These are phyloP conservation scores for Colletotrichum musae DNA, from an alignment of 2,329 filamentous ascomycete species.

Conservation along the genomic window DNA sequence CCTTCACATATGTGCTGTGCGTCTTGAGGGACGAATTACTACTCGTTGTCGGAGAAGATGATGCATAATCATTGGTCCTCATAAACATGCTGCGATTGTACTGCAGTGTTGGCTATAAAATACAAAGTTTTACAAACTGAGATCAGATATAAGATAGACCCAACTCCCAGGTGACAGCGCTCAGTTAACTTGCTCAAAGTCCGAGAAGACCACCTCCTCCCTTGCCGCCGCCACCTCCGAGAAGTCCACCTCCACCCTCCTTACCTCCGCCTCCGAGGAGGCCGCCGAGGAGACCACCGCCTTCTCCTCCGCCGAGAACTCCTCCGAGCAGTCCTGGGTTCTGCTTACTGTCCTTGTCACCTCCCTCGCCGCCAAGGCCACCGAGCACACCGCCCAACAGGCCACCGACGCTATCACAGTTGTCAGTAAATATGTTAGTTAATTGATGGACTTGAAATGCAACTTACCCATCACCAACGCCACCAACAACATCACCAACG, in stretches of 20 bases:
- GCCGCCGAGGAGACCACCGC: neutral
- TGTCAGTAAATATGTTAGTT: neutral
- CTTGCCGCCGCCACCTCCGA: slow-evolving; percentile 10
- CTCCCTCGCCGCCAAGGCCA: slow-evolving; percentile 15
- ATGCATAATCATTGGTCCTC: too few relatives aligned
- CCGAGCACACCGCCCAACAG: slow-evolving; percentile 33
- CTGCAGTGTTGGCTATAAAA: too few relatives aligned
- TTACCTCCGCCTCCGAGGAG: slow-evolving; percentile 22
- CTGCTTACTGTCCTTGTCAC: neutral
- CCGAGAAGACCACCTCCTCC: slow-evolving; percentile 14
- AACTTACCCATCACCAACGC: slow-evolving; percentile 36
- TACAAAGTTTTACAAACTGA: neutral
- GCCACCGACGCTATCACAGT: slow-evolving; percentile 13
- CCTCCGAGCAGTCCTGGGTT: neutral
- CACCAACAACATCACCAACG: slow-evolving; percentile 35
- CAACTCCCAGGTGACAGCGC: neutral
- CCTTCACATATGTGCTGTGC: too few relatives aligned
- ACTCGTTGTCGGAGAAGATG: too few relatives aligned
- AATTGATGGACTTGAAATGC: neutral
- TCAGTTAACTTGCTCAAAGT: neutral
- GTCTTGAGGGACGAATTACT: too few relatives aligned
- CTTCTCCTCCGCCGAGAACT: slow-evolving; percentile 23
- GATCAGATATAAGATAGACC: neutral
- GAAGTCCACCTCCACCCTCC: neutral
- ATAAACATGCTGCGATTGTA: too few relatives aligned